phyloP scores from a whole-genome alignment of 352 stramenopile genomes.

The Globisporangium parvum region DNA sequence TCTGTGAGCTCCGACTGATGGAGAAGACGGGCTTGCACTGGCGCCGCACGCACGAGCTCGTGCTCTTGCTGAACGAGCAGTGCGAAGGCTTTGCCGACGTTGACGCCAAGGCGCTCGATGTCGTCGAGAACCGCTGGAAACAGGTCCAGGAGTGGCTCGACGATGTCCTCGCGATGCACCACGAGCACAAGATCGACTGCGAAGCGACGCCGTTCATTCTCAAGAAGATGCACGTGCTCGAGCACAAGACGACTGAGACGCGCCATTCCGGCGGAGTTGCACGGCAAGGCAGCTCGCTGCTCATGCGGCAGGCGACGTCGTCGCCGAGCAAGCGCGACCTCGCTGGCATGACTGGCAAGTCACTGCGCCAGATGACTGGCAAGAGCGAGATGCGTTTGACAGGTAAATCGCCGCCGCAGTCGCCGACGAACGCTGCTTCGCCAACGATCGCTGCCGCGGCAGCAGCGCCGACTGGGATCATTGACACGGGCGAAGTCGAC shows the following conservation, averaged over 20 bases:
- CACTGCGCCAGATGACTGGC: background rate
- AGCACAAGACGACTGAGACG: slow-evolving; percentile 4
- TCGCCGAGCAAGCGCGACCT: slow-evolving; percentile 9
- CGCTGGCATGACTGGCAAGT: background rate
- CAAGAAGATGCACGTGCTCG: slow-evolving; percentile 56
- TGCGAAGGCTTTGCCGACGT: slow-evolving; percentile 62
- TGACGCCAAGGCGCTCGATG: slow-evolving; percentile 38
- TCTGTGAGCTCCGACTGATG: slow-evolving; percentile 61
- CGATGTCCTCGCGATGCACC: slow-evolving; percentile 54
- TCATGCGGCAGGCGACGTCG: background rate
- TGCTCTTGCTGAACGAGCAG: slow-evolving; percentile 62
- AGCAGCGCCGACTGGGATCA: background rate
- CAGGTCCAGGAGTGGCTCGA: slow-evolving; percentile 65
- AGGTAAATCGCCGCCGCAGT: background rate
- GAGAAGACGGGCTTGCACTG: slow-evolving; percentile 65
- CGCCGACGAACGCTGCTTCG: background rate
- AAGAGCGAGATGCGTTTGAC: background rate
- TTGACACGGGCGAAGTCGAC: slow-evolving; percentile 21
- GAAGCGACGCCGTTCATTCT: slow-evolving; percentile 60
- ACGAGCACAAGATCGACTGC: slow-evolving; percentile 58
- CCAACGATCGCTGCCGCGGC: background rate
- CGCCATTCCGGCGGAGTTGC: too few species aligned
- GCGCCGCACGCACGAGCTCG: slow-evolving; percentile 62
- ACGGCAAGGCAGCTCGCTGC: background rate
- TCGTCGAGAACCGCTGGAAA: slow-evolving; percentile 49